phyloP scores from a whole-genome alignment of 1,284 basidiomycete species.

The Sutorius eximius region DNA sequence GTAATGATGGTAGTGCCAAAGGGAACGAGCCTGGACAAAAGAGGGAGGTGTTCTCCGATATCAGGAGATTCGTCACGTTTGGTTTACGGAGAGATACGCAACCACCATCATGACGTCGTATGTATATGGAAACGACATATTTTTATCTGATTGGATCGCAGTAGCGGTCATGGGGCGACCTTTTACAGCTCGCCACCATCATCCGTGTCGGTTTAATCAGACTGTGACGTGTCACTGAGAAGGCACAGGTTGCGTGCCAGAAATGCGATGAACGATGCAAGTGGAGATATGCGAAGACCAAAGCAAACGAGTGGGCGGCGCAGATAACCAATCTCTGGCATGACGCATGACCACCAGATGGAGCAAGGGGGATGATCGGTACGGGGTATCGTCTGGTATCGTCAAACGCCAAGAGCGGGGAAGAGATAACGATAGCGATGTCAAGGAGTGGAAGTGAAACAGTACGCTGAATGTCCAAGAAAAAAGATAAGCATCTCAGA shows the following conservation, averaged over 20 bases:
- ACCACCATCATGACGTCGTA: slow-evolving; percentile 36
- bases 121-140: background rate
- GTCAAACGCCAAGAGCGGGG: slow-evolving; percentile 6
- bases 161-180: background rate
- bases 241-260: slow-evolving; percentile 3
- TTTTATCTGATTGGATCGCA: background rate
- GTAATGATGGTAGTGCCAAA: slow-evolving; percentile 39
- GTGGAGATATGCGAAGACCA: slow-evolving; percentile 7
- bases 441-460: slow-evolving; percentile 5
- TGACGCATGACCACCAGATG: slow-evolving; percentile 1
- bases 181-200: slow-evolving; percentile 14
- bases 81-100: slow-evolving; percentile 70
- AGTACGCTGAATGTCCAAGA: slow-evolving; percentile 22
- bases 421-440: background rate
- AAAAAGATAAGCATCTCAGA: slow-evolving; percentile 5
- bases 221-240: slow-evolving; percentile 1
- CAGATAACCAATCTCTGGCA: slow-evolving; percentile 3
- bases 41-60: slow-evolving; percentile 81
- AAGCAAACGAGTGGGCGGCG: background rate
- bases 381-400: slow-evolving; percentile 25
- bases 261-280: slow-evolving; percentile 19
- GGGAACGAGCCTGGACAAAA: slow-evolving; percentile 50
- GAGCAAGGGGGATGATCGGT: background rate
- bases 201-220: background rate
- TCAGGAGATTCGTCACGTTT: slow-evolving; percentile 83